A percentile compares a stretch with the other conserved stretches of the same genome.
phyloP scores from a whole-genome alignment of 139 green algal genomes.

The Tetraselmis striata region DNA sequence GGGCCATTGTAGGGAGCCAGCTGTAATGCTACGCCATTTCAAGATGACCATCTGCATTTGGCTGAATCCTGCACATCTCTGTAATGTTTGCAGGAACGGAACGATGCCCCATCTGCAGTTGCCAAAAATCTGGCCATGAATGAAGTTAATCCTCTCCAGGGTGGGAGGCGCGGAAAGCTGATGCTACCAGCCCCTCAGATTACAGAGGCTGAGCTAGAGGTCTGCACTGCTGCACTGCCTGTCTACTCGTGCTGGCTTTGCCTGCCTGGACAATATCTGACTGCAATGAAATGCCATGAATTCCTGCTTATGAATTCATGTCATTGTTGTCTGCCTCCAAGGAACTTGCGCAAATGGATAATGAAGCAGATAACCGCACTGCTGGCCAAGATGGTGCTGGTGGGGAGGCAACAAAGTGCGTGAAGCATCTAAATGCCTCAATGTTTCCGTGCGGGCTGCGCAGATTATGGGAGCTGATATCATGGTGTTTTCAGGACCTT shows the following conservation, averaged over 20 bases:
- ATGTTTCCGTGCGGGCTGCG: neutral
- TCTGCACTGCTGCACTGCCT: slow-evolving; percentile 72
- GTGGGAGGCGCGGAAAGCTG: slow-evolving; percentile 68
- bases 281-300: slow-evolving; percentile 8
- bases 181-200: slow-evolving; percentile 72
- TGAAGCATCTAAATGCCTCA: no score
- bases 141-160: slow-evolving; percentile 40
- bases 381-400: slow-evolving; percentile 6
- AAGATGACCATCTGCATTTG: no score
- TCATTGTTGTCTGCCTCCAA: neutral
- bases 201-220: slow-evolving; percentile 82
- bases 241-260: no score
- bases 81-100: slow-evolving; percentile 16
- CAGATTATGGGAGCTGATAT: neutral
- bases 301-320: slow-evolving; percentile 5
- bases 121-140: slow-evolving; percentile 60
- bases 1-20: slow-evolving; percentile 11
- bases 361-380: neutral
- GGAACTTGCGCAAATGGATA: neutral
- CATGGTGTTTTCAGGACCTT: neutral
- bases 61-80: neutral
- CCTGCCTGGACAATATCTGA: slow-evolving; percentile 23
- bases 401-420: neutral
- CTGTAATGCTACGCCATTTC: no score
- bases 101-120: slow-evolving; percentile 51